Conservation (phyloP, 2,329 filamentous ascomycete species). For the Cercospora sp. region DNA sequence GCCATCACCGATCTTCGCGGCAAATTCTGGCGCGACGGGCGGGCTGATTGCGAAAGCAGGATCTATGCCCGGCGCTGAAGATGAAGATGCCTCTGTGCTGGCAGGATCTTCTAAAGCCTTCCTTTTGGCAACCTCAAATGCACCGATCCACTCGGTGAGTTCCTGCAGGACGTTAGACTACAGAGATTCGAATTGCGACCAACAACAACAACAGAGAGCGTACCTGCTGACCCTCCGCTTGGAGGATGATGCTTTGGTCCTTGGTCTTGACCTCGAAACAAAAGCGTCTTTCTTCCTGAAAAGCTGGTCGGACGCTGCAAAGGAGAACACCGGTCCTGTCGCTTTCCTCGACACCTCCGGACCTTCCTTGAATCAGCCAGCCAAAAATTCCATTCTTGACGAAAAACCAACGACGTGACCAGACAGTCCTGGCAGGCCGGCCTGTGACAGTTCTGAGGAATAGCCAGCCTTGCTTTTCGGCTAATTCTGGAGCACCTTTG, state of each 20-base stretch:
- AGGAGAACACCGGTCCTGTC: conserved; percentile 94
- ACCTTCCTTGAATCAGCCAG: conserved; percentile 82
- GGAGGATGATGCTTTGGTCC: conserved; percentile 81
- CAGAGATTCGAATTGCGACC: background rate
- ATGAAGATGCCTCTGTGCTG: conserved; percentile 49
- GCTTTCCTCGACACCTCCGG: conserved; percentile 85
- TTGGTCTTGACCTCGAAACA: conserved; percentile 99
- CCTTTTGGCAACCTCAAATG: conserved; percentile 92
- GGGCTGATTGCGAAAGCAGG: conserved; percentile 92
- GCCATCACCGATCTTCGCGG: conserved; percentile 72
- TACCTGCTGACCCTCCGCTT: conserved; percentile 87
- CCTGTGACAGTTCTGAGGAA: conserved; percentile 78
- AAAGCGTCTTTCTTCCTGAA: conserved; percentile 90
- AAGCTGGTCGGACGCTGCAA: conserved; percentile 86
- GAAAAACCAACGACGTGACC: conserved; percentile 93
- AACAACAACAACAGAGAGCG: no score
- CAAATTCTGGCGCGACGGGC: conserved; percentile 85
- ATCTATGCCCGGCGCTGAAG: conserved; percentile 51
- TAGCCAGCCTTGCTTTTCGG: conserved; percentile 93
- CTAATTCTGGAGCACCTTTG: conserved; percentile 52
- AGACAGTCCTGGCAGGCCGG: conserved; percentile 85
- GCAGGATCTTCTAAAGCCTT: conserved; percentile 77
- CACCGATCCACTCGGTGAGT: conserved; percentile 90
- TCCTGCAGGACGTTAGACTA: conserved; percentile 50
- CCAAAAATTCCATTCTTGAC: conserved; percentile 95